Evolutionary conservation across 2,329 filamentous ascomycete genomes (phyloP).

Genomic region (Colletotrichum horii): DNA sequence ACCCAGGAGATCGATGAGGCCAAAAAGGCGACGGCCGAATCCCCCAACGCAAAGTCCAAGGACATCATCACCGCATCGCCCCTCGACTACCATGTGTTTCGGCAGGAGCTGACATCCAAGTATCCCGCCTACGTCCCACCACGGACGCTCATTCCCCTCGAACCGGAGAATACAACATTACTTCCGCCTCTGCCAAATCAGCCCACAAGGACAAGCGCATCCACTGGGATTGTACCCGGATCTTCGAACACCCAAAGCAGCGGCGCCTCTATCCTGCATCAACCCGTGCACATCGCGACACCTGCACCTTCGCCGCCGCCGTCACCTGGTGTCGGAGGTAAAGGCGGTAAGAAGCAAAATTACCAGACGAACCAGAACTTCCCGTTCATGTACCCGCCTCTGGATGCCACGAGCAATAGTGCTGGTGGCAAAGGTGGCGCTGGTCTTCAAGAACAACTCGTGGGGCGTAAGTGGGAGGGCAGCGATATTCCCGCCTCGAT

Average conservation of each 20-base stretch:
- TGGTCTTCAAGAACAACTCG: slow-evolving; percentile 78
- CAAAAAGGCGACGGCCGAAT: slow-evolving; percentile 74
- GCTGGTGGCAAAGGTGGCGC: slow-evolving; percentile 88
- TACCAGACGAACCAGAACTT: slow-evolving; percentile 99
- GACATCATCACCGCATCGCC: slow-evolving; percentile 92
- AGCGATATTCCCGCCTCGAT: slow-evolving; percentile 94
- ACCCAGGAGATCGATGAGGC: slow-evolving; percentile 73
- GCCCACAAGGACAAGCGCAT: slow-evolving; percentile 63
- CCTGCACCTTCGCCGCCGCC: slow-evolving; percentile 95
- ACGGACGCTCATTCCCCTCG: slow-evolving; percentile 79
- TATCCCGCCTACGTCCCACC: slow-evolving; percentile 97
- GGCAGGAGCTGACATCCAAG: slow-evolving; percentile 96
- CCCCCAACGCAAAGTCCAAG: slow-evolving; percentile 65
- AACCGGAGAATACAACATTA: slow-evolving; percentile 89
- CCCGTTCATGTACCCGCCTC: slow-evolving; percentile 93
- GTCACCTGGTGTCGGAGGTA: slow-evolving; percentile 84
- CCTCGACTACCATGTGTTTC: slow-evolving; percentile 93
- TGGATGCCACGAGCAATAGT: slow-evolving; percentile 87
- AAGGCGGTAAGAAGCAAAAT: slow-evolving; percentile 97
- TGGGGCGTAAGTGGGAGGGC: slow-evolving; percentile 90
- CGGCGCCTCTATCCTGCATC: slow-evolving; percentile 84
- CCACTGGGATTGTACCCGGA: slow-evolving; percentile 66
- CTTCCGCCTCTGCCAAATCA: slow-evolving; percentile 84
- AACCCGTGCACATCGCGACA: slow-evolving; percentile 98
- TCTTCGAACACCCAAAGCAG: slow-evolving; percentile 59